Base-by-base conservation (phyloP, 805 yeast species). In the Hanseniaspora lachancei region DNA sequence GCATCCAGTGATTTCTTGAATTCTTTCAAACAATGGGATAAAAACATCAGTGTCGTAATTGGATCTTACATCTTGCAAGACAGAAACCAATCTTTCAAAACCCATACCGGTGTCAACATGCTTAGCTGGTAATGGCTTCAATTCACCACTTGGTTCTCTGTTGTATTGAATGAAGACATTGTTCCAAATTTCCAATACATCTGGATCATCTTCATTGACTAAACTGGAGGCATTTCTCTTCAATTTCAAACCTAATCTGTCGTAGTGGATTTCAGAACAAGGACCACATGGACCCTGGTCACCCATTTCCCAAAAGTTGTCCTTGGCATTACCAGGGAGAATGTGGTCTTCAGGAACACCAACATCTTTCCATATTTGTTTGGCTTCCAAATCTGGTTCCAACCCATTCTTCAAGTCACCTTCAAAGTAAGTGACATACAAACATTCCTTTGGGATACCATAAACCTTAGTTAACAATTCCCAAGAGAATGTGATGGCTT, bases 261-360 rank as follows among this genome's bases (percentile, higher is more conserved):
- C 99, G 70, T 88, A 93, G 71, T 93, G 99, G 63, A 93, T 79
- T 72, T 93, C 99, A 24, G 95, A 85, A 74, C 98, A 95, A 53
- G 99, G 99, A 60, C 99, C 99, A 76, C 99, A 93, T 49, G 99
- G 99, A 62, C 99, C 99, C 75, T 91, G 97, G 67, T 95, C 99
- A 64, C 99, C 99, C 99, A 93, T 93, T 75, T 93, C 99, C 99
- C 99, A 93, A 72, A 93, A 93, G 73, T 93, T 93, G 70, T 93
- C 99, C 66, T 81, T 75, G 54, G 82, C 86, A 62, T 82, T 74
- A 57, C 99, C 99, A 21, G 96, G 95, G 62, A 93, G 74, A 62
- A 93, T 91, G 68, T 89, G 97, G 68, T 83, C 89, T 62, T 87
- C 96, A 36, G 82, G 77, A 56, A 91, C 95, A 63, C 99, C 99